Base-by-base conservation (phyloP, 2,329 filamentous ascomycete species). In the Diaporthe sp. region DNA sequence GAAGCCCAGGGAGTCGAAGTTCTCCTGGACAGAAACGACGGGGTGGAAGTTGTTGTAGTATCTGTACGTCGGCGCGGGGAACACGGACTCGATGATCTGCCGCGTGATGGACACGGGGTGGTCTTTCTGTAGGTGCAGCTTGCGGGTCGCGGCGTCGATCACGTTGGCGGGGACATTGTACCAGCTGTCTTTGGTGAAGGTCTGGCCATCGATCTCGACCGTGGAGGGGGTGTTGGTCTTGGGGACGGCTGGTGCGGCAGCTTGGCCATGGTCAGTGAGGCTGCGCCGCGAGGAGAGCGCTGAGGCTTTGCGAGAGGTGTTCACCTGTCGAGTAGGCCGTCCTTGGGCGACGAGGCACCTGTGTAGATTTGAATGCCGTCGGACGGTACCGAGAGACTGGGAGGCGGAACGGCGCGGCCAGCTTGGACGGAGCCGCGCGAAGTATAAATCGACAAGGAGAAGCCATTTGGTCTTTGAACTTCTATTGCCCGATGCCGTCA, bases 1-100 rank as follows among this genome's bases (percentile, higher is more conserved):
- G 81, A 99, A 98, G 58, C 96, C 96, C 10, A 99, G 87, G n/a
- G 96, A 97, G 84, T 99, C 97, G 81, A 99, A 99, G 83, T 99
- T 99, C 81, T 98, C 94, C 15, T 88, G 84, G 2, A 94, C 94
- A 44, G 93, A 92, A 32, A 98, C 97, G 53, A 98, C 92, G 0
- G 97, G 96, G 78, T 93, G 92, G 79, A 96, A 91, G 71, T 91
- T 87, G 80, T 94, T 95, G 86, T 98, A 91, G 79, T 94, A 92
- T 74, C 90, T 91, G 85, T 92, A 98, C 13, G 89, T 90, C 1
- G 93, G 91, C 4, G 82, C 81, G 0, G 94, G 92, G 82, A 98
- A 99, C 76, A 93, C 92, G 71, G 94, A 95, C 85, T 98, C 94
- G 81, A 99, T 97, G 76, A 99, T 93, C 79, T 95, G 91, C 51